phyloP scores from a whole-genome alignment of 1,139 yeast species.

The Yamadazyma membranifaciens region DNA sequence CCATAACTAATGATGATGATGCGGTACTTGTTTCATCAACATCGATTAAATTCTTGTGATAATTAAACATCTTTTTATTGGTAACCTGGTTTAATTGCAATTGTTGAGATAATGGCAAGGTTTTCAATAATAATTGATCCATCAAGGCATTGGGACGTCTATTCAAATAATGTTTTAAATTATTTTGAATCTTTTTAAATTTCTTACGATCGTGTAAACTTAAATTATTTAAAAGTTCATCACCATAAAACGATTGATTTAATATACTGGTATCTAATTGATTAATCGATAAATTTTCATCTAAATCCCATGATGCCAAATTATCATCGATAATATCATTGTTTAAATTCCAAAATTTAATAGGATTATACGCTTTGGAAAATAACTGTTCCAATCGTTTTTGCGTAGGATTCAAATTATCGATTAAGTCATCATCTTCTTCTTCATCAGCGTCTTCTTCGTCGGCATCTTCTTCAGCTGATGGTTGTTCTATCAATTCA shows the following conservation, averaged over 20 bases:
- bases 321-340: conserved; percentile 34
- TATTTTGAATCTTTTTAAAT: conserved; percentile 25
- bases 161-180: conserved; percentile 20
- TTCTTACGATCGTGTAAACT: conserved; percentile 26
- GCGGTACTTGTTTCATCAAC: conserved; percentile 12
- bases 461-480: conserved; percentile 3
- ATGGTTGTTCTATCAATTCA: conserved; percentile 3
- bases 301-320: conserved; percentile 47
- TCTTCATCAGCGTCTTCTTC: conserved; percentile 14
- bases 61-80: conserved; percentile 4
- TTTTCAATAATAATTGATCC: conserved; percentile 17
- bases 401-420: conserved; percentile 18
- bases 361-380: conserved; percentile 12
- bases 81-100: conserved; percentile 5
- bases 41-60: conserved; percentile 7
- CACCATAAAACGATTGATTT: conserved; percentile 32
- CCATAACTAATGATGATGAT: conserved; percentile 27
- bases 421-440: conserved; percentile 19
- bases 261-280: conserved; percentile 15
- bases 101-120: conserved; percentile 11
- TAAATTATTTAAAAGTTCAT: conserved; percentile 29
- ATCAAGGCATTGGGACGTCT: conserved; percentile 14
- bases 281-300: conserved; percentile 27
- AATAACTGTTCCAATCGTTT: conserved; percentile 15
- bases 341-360: conserved; percentile 17